These are phyloP conservation scores for Phytopythium delawarense DNA, from an alignment of 352 stramenopile genomes.

Conservation along the genomic window DNA sequence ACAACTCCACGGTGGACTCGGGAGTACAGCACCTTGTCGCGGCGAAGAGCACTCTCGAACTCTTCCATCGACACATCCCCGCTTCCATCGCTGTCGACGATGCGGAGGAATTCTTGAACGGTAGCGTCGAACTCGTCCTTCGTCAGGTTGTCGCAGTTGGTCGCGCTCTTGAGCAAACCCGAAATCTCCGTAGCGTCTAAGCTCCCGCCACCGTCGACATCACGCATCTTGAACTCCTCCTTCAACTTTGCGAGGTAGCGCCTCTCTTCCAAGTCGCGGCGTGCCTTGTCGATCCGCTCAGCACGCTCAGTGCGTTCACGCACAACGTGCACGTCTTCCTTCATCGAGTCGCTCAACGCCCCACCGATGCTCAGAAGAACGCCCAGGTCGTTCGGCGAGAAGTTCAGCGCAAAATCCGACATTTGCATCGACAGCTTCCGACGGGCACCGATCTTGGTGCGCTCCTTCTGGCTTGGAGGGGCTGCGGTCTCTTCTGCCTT, in stretches of 20 bases:
- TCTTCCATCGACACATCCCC: constrained; percentile 84
- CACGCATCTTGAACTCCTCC: constrained; percentile 63
- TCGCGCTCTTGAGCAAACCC: constrained; percentile 52
- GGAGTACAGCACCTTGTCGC: constrained; percentile 68
- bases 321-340: constrained; percentile 61
- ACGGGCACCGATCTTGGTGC: constrained; percentile 47
- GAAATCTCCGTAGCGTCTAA: constrained; percentile 69
- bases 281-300: constrained; percentile 39
- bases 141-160: constrained; percentile 70
- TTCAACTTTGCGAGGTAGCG: constrained; percentile 72
- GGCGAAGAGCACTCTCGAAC: constrained; percentile 66
- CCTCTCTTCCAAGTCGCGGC: constrained; percentile 55
- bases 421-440: constrained; percentile 74
- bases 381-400: constrained; percentile 73
- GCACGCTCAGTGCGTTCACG: constrained; percentile 43
- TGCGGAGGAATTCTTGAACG: constrained; percentile 65
- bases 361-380: constrained; percentile 74
- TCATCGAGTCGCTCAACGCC: constrained; percentile 64
- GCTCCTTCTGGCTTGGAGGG: constrained; percentile 23
- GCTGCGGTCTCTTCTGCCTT: constrained; percentile 29
- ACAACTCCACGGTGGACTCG: constrained; percentile 58
- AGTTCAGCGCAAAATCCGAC: constrained; percentile 83
- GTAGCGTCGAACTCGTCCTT: constrained; percentile 73
- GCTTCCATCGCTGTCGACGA: constrained; percentile 78
- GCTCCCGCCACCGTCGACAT: constrained; percentile 67